Evolutionary conservation across 2,329 filamentous ascomycete genomes (phyloP).

Genomic region (Dothidotthia symphoricarpi): DNA sequence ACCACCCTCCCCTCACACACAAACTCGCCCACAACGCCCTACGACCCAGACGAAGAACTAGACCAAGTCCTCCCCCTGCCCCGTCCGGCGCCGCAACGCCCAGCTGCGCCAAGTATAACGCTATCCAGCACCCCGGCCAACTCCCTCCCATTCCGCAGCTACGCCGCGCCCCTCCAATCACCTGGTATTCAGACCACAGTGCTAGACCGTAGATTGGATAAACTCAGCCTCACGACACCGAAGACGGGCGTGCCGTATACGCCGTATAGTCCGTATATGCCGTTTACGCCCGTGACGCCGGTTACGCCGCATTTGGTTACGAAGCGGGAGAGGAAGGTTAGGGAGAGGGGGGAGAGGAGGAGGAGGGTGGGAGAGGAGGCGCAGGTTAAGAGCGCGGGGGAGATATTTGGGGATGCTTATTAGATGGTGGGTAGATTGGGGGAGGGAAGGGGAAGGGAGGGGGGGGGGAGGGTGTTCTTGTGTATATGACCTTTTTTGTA

Average conservation of each 20-base stretch:
- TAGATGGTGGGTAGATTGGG: too few relatives aligned
- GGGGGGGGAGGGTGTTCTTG: too few relatives aligned
- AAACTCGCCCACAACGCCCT: slow-evolving; percentile 33
- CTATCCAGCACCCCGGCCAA: slow-evolving; percentile 5
- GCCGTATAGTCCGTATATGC: slow-evolving; percentile 78
- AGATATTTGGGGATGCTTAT: slow-evolving; percentile 41
- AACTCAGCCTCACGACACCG: slow-evolving; percentile 47
- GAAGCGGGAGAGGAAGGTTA: slow-evolving; percentile 68
- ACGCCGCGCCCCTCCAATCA: slow-evolving; percentile 25
- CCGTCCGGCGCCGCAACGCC: slow-evolving; percentile 35
- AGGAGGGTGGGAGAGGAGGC: slow-evolving; percentile 50
- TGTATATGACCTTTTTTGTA: too few relatives aligned
- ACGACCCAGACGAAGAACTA: slow-evolving; percentile 36
- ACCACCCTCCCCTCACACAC: slow-evolving; percentile 49
- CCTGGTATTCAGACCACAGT: slow-evolving; percentile 47
- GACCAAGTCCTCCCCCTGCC: slow-evolving; percentile 40
- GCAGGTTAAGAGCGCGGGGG: slow-evolving; percentile 39
- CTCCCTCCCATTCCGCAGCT: slow-evolving; percentile 40
- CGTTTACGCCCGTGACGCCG: slow-evolving; percentile 71
- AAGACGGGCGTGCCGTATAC: slow-evolving; percentile 61
- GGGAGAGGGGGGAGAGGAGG: slow-evolving; percentile 62
- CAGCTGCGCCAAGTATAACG: slow-evolving; percentile 13
- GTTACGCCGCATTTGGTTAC: slow-evolving; percentile 74
- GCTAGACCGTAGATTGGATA: slow-evolving; percentile 39
- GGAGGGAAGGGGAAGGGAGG: too few relatives aligned